phyloP scores from a whole-genome alignment of 179 eudicot species.

The Heliamphora pulchella region DNA sequence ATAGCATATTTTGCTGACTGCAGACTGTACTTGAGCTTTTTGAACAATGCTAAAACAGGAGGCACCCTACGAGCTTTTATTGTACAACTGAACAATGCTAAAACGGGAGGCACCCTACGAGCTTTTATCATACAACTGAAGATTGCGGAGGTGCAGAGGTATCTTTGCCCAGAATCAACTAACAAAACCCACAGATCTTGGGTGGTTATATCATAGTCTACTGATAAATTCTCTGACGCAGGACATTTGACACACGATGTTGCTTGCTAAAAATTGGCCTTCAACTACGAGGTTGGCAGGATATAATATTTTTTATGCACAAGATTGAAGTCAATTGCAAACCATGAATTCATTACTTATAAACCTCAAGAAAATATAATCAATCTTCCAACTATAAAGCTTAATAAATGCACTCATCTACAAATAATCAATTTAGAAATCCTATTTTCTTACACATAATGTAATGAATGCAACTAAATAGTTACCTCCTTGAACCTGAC shows the following conservation, averaged over 20 bases:
- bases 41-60: too few species aligned
- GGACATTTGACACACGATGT: background rate
- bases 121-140: too few species aligned
- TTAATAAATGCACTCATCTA: background rate
- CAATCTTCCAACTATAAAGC: background rate
- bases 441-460: background rate
- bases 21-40: too few species aligned
- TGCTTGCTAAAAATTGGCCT: background rate
- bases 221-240: background rate
- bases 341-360: background rate
- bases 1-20: too few species aligned
- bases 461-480: conserved; percentile 7
- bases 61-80: too few species aligned
- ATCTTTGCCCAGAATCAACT: too few species aligned
- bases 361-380: background rate
- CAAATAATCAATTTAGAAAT: background rate
- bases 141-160: too few species aligned
- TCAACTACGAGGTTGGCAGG: background rate
- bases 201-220: too few species aligned
- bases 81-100: too few species aligned
- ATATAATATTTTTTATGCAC: background rate
- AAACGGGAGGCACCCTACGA: too few species aligned
- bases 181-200: too few species aligned
- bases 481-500: conserved; percentile 50
- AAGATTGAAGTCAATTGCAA: background rate